These are phyloP conservation scores for Clonostachys solani DNA, from an alignment of 2,329 filamentous ascomycete species.

Conservation along the genomic window DNA sequence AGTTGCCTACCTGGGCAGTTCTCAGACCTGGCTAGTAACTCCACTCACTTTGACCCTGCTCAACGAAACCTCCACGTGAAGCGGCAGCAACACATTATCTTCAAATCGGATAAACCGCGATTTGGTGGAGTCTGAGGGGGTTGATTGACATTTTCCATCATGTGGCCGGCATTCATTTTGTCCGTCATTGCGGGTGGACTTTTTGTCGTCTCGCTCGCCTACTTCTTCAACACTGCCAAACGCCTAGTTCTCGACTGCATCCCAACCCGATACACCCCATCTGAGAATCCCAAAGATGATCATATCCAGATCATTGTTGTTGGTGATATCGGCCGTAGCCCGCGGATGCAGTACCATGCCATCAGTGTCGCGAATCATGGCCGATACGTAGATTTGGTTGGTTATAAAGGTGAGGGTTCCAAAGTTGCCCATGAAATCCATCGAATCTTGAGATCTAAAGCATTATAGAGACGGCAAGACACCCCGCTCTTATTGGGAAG, in stretches of 20 bases:
- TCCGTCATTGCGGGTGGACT: constrained; percentile 26
- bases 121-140: too few relatives aligned
- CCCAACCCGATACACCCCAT: constrained; percentile 27
- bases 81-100: too few relatives aligned
- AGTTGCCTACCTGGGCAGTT: too few relatives aligned
- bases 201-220: constrained; percentile 21
- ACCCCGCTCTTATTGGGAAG: constrained; percentile 70
- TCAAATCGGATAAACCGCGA: too few relatives aligned
- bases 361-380: constrained; percentile 84
- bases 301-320: constrained; percentile 81
- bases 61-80: too few relatives aligned
- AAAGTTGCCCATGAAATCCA: background rate
- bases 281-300: constrained; percentile 27
- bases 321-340: constrained; percentile 91
- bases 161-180: constrained; percentile 18
- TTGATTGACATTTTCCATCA: background rate
- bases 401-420: constrained; percentile 67
- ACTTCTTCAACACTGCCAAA: constrained; percentile 11
- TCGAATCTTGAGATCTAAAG: constrained; percentile 3
- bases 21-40: too few relatives aligned
- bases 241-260: constrained; percentile 7
- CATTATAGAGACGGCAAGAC: constrained; percentile 66
- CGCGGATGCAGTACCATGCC: constrained; percentile 98
- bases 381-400: constrained; percentile 77
- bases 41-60: too few relatives aligned